phyloP scores from a whole-genome alignment of 2,329 filamentous ascomycete genomes.

The Tolypocladium nubicola region DNA sequence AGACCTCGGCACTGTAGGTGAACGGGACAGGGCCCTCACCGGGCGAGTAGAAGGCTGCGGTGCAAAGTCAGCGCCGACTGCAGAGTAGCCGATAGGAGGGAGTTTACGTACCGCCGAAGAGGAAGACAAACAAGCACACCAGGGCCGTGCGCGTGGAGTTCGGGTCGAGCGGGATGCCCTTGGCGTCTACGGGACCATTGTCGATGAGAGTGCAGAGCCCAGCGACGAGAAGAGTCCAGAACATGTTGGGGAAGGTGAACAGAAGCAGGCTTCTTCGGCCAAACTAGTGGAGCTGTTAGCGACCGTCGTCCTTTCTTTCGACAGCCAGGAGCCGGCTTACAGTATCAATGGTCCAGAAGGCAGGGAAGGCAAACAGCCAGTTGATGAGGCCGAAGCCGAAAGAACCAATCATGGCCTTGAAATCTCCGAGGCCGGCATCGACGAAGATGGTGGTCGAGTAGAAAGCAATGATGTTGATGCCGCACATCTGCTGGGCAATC shows the following conservation, averaged over 20 bases:
- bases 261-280: constrained; percentile 51
- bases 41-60: constrained; percentile 47
- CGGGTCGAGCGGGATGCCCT: constrained; percentile 16
- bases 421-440: constrained; percentile 43
- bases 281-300: constrained; percentile 23
- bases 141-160: constrained; percentile 34
- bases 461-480: constrained; percentile 62
- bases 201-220: constrained; percentile 26
- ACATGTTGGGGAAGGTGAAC: constrained; percentile 58
- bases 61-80: not conserved
- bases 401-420: constrained; percentile 39
- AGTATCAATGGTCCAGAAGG: constrained; percentile 57
- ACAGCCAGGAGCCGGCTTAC: constrained; percentile 4
- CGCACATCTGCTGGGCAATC: constrained; percentile 64
- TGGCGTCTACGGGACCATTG: not conserved
- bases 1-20: constrained; percentile 52
- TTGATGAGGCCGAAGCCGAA: constrained; percentile 45
- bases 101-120: constrained; percentile 39
- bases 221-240: constrained; percentile 40
- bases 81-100: not conserved
- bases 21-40: constrained; percentile 55
- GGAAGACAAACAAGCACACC: constrained; percentile 52
- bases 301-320: not conserved
- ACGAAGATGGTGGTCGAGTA: constrained; percentile 56
- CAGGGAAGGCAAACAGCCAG: constrained; percentile 56